Base-by-base conservation (phyloP, 164 flowering plant genomes). In the Litsea cubeba region DNA sequence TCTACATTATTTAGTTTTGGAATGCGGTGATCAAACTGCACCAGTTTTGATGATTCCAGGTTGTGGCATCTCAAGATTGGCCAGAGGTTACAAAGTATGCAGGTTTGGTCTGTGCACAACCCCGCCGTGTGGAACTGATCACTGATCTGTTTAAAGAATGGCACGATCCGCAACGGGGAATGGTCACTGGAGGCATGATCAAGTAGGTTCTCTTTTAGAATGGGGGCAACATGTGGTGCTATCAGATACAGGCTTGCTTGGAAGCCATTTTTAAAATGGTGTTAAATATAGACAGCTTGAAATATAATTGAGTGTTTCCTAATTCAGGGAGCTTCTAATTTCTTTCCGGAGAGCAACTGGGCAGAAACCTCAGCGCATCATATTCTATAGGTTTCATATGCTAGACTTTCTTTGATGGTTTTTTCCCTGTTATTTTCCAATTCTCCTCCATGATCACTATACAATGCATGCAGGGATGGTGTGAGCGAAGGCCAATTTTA, bases 281-380 rank as follows among this genome's bases (percentile, higher is more conserved):
- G 8, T 23, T 23, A 25, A 63, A 3, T 23, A 40, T 3, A 25
- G 28, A 24, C 46, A 63, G 23, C 25, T 23, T 63, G 25, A 63
- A 25, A 14, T 65, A 35, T 40, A 40, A 5, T 40, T 7, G 46
- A 40, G 46, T 40, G 26, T 26, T 14, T 30, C n/a, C 28, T 30
- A 46, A 22, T 68, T 12, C 82, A 95, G 99, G 89, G 99, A 96
- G 66, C 91, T 94, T 10, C 92, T 96, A 2, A 85, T 88, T 26
- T 92, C 98, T 10, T 96, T 94, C 86, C 87, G 87, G 3, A 85
- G 87, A 80, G 91, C 98, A 35, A 91, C 98, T 63, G 95, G 95
- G 25, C 92, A 84, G 72, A 94, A 94, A 64, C 99, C 99, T 28
- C 87, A 87, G 71, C 83, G 97, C 40, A 92, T 96, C 25, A 94